These are phyloP conservation scores for Prunus dulcis DNA, from an alignment of 306 rosid species.

Conservation along the genomic window DNA sequence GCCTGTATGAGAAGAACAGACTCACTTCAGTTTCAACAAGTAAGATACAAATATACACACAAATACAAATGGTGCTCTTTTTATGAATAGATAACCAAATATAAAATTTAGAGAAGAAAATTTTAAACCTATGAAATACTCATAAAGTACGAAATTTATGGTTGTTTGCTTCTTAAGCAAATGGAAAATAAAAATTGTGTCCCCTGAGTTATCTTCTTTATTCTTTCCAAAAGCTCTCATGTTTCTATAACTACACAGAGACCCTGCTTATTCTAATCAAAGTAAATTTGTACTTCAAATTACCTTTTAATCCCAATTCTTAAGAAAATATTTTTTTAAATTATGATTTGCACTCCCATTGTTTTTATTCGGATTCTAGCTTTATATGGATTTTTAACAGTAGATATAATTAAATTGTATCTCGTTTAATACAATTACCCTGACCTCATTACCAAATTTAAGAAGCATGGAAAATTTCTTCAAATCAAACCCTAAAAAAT, in stretches of 20 bases:
- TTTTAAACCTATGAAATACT: neutral
- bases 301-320: no score
- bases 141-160: neutral
- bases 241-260: no score
- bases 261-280: no score
- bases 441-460: neutral
- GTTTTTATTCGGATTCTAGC: neutral
- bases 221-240: neutral
- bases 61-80: neutral
- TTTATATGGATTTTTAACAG: neutral
- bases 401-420: neutral
- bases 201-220: neutral
- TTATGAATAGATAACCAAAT: neutral
- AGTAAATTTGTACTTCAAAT: no score
- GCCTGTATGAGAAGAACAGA: conserved; percentile 44
- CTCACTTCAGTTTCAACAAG: conserved; percentile 7
- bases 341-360: neutral
- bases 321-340: no score
- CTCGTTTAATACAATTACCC: neutral
- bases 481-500: neutral
- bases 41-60: neutral
- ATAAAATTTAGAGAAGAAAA: neutral
- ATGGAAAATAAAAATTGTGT: neutral
- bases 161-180: neutral
- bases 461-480: neutral